Percentiles rank a stretch among this genome's conserved stretches.
These are phyloP conservation scores for sorghum (Sorghum bicolor) DNA, from an alignment of 176 grass and related monocot species.

Conservation along the genomic window Sorghum_bicolor_NCBIv3 NC_012872.2:11544501-11545000, in stretches of 20 bases:
- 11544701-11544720: neutral
- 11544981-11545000: neutral
- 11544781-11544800: neutral
- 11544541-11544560: slow-evolving; percentile 11
- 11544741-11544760: neutral
- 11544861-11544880: neutral
- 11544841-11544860: neutral
- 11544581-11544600: slow-evolving; percentile 24
- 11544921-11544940: neutral
- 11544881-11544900: neutral
- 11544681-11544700: neutral
- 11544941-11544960: neutral
- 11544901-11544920: neutral
- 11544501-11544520: slow-evolving; percentile 99
- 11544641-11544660: neutral
- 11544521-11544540: slow-evolving; percentile 83
- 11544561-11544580: neutral
- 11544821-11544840: neutral
- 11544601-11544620: neutral
- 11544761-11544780: neutral
- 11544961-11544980: neutral
- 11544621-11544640: neutral
- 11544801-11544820: neutral
- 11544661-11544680: neutral
- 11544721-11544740: neutral